phyloP scores from a whole-genome alignment of 441 rosid genomes.

The Adansonia gregorii region DNA sequence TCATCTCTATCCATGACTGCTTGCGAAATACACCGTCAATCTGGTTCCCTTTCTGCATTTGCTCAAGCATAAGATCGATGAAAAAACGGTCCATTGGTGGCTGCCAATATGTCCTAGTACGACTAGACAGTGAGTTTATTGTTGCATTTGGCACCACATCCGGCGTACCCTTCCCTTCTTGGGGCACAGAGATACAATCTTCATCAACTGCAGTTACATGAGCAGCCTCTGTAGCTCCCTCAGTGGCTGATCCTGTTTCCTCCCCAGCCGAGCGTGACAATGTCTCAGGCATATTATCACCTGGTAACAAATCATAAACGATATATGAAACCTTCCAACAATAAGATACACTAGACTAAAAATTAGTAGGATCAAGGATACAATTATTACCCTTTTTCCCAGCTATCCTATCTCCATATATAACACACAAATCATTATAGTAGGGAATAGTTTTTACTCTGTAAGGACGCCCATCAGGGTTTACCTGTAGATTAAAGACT shows the following conservation, averaged over 20 bases:
- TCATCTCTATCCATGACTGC: slow-evolving; percentile 82
- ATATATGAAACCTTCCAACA: slow-evolving; percentile 24
- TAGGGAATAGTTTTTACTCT: slow-evolving; percentile 72
- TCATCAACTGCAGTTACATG: slow-evolving; percentile 41
- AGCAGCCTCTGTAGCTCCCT: slow-evolving; percentile 38
- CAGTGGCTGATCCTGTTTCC: slow-evolving; percentile 30
- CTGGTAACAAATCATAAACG: slow-evolving; percentile 33
- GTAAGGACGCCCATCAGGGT: slow-evolving; percentile 64
- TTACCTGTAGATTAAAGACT: slow-evolving; percentile 43
- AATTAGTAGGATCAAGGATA: slow-evolving; percentile 12
- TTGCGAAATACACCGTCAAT: slow-evolving; percentile 74
- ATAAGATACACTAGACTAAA: slow-evolving; percentile 11
- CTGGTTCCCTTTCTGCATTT: slow-evolving; percentile 69
- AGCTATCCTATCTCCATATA: slow-evolving; percentile 51
- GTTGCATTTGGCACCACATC: slow-evolving; percentile 22
- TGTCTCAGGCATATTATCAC: slow-evolving; percentile 36
- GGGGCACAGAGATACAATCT: slow-evolving; percentile 43
- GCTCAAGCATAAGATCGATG: slow-evolving; percentile 79
- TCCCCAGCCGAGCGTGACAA: slow-evolving; percentile 33
- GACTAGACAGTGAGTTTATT: slow-evolving; percentile 33
- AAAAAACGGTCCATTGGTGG: slow-evolving; percentile 86
- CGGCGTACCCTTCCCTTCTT: slow-evolving; percentile 27
- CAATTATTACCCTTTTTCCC: slow-evolving; percentile 54
- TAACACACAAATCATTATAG: slow-evolving; percentile 65
- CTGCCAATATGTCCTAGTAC: slow-evolving; percentile 77